Base-by-base conservation (phyloP, 2,329 filamentous ascomycete genomes). In the Pseudocercospora cruenta region DNA sequence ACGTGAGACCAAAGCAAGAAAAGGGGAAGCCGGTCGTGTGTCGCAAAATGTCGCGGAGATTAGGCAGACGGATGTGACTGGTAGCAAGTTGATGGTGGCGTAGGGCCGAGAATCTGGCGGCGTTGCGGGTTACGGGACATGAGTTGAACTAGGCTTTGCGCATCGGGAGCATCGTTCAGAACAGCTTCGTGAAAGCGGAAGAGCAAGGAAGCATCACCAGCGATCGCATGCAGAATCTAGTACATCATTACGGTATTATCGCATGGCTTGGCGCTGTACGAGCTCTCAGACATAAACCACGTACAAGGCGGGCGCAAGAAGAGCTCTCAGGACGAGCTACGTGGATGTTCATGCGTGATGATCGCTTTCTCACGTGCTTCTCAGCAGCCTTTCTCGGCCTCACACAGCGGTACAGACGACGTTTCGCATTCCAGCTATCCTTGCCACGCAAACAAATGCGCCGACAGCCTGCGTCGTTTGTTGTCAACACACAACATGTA, bases 361-460 rank as follows among this genome's bases (percentile, higher is more conserved):
- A 49, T 24, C 24, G 24, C 14, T 28, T 26, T 26, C 21, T 26
- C 24, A 39, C 36, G 36, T 39, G 36, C 16, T 39, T 39, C 14
- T 39, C 36, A n/a, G 36, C 36, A 39, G 9, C 21, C 49, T 24
- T 24, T 26, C 4, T 21, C 47, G n/a, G 47, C 47, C 47, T 51
- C n/a, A 21, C 47, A 51, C 47, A n/a, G 51, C 51, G 24, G 10
- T 28, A 28, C 51, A 53, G 24, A 53, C 49, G 49, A 14, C 51
- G 58, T 55, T 61, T 60, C 60, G 47, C 63, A 65, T 61, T 65
- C 36, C 64, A 54, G 45, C 64, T 14, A 62, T 33, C 47, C 47
- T 36, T 36, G 60, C 47, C 60, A 22, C 43, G 60, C 53, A 59
- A 66, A 62, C 58, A 62, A 64, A 64, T 55, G 33, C 54, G 22